Conservation (phyloP, 768 basidiomycete genomes). For the Leucosporidium creatinivorum region DNA sequence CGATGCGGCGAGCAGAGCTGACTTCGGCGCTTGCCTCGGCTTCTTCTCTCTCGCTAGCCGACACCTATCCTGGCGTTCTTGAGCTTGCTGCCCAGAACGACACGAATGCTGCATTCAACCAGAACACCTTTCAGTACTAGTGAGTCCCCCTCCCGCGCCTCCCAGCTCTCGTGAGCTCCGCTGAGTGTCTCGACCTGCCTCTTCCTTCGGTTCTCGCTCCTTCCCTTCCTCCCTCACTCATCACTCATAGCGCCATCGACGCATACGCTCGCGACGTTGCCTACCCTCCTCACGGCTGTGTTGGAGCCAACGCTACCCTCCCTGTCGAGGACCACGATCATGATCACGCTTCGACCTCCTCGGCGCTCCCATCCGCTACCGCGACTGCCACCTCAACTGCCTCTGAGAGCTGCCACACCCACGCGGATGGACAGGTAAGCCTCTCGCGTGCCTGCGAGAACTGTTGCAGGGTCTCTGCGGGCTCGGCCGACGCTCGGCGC, state of each 20-base stretch:
- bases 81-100: slow-evolving; percentile 15
- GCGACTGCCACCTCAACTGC: neutral
- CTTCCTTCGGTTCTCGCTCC: too few relatives aligned
- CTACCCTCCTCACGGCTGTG: slow-evolving; percentile 19
- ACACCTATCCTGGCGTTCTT: slow-evolving; percentile 13
- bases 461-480: too few relatives aligned
- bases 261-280: slow-evolving; percentile 24
- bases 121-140: neutral
- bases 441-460: too few relatives aligned
- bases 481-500: too few relatives aligned
- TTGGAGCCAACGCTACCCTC: slow-evolving; percentile 2
- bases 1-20: too few relatives aligned
- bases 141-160: neutral
- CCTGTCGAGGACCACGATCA: slow-evolving; percentile 5
- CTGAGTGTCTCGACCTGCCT: neutral
- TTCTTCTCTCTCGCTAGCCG: too few relatives aligned
- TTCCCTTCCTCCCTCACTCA: neutral
- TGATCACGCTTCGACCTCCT: slow-evolving; percentile 3
- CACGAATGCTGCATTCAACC: neutral
- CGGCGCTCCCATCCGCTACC: neutral
- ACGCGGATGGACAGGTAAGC: neutral
- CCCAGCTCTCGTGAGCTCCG: too few relatives aligned
- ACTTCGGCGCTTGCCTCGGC: too few relatives aligned
- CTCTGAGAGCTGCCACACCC: slow-evolving; percentile 12
- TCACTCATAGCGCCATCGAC: slow-evolving; percentile 21